These are phyloP conservation scores for Penicillium polonicum DNA, from an alignment of 2,329 filamentous ascomycete species.

Conservation along the genomic window DNA sequence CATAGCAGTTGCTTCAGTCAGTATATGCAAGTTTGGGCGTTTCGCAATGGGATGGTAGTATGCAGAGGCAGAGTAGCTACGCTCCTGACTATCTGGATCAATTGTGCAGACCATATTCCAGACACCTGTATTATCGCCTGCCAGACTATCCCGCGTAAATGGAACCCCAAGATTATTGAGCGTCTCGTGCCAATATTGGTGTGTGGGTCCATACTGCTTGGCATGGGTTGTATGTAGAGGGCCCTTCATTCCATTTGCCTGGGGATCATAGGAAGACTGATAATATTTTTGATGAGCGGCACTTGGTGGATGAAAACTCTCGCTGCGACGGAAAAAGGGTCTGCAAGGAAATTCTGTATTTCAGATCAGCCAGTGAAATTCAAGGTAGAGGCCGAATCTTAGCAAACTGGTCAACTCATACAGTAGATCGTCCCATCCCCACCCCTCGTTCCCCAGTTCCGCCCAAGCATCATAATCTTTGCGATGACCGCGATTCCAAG, in stretches of 20 bases:
- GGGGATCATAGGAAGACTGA: constrained; percentile 19
- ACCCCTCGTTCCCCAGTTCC: constrained; percentile 30
- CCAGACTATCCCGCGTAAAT: constrained; percentile 39
- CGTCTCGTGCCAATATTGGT: constrained; percentile 49
- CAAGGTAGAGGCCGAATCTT: neutral
- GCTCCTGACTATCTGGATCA: constrained; percentile 32
- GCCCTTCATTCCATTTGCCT: constrained; percentile 32
- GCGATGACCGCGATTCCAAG: constrained; percentile 23
- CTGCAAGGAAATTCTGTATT: constrained; percentile 36
- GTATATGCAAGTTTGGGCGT: constrained; percentile 49
- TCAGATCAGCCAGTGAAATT: constrained; percentile 10
- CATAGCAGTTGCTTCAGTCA: constrained; percentile 49
- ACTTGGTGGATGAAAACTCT: constrained; percentile 41
- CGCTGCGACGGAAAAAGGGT: constrained; percentile 53
- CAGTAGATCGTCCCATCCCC: constrained; percentile 29
- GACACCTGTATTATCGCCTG: constrained; percentile 43
- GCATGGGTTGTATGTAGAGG: constrained; percentile 33
- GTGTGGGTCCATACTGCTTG: constrained; percentile 32
- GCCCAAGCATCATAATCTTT: constrained; percentile 37
- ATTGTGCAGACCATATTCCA: constrained; percentile 36
- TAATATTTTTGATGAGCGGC: constrained; percentile 26
- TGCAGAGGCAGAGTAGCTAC: constrained; percentile 46
- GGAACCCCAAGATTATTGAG: constrained; percentile 39
- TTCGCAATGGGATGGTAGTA: constrained; percentile 39
- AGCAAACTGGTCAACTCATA: neutral